Evolutionary conservation across 257 asterid genomes (phyloP).

Genomic region (Hygrophila difformis): DNA sequence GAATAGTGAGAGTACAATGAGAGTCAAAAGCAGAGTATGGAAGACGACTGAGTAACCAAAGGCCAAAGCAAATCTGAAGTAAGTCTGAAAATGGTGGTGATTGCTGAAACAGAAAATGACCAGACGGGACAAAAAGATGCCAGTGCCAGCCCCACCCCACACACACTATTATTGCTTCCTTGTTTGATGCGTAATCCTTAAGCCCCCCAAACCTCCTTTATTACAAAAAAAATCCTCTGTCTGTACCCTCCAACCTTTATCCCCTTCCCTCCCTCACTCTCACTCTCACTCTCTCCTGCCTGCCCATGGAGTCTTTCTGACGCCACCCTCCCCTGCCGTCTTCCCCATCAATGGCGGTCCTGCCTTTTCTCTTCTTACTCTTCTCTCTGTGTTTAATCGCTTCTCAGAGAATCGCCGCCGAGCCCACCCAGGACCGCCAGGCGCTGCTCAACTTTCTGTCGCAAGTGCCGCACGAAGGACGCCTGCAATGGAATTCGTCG

Average conservation of each 20-base stretch:
- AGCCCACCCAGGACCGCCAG: conserved; percentile 72
- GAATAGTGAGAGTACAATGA: too few relatives aligned
- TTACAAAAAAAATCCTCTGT: too few relatives aligned
- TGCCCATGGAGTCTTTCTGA: not conserved
- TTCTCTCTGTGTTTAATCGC: not conserved
- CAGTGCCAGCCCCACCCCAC: not conserved
- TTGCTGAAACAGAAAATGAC: conserved; percentile 10
- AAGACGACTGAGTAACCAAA: too few relatives aligned
- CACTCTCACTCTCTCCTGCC: not conserved
- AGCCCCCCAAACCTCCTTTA: conserved; percentile 1
- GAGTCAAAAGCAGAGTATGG: too few relatives aligned
- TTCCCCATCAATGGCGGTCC: not conserved
- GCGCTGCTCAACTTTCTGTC: conserved; percentile 65
- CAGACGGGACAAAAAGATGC: conserved; percentile 9
- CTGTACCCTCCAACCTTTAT: too few relatives aligned
- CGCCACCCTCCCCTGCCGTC: not conserved
- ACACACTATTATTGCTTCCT: not conserved
- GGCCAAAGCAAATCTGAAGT: too few relatives aligned
- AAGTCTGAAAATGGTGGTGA: too few relatives aligned
- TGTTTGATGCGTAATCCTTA: conserved; percentile 10
- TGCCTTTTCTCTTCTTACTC: too few relatives aligned
- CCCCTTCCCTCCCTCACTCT: not conserved
- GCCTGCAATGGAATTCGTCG: conserved; percentile 62
- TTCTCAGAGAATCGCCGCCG: conserved; percentile 21
- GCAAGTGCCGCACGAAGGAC: conserved; percentile 49